Evolutionary conservation across 2,329 filamentous ascomycete species (phyloP).

Genomic region (Cladosporium sp.): DNA sequence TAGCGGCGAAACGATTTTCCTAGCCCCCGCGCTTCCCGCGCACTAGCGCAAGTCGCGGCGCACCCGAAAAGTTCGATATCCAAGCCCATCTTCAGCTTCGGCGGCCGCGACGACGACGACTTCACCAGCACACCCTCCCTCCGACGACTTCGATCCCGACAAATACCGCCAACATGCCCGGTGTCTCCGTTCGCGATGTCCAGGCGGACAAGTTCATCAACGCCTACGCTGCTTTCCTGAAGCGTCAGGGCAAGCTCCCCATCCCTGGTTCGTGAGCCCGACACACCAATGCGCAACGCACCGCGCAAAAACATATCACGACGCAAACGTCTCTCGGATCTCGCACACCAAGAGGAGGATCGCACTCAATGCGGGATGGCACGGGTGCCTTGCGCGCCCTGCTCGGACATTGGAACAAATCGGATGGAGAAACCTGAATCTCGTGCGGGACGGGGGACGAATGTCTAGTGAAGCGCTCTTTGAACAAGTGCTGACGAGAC

Average conservation of each 20-base stretch:
- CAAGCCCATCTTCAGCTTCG: background rate
- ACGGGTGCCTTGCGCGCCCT: slow-evolving; percentile 1
- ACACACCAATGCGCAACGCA: slow-evolving; percentile 9
- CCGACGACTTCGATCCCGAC: slow-evolving; percentile 14
- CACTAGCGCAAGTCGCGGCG: too few relatives aligned
- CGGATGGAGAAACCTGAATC: slow-evolving; percentile 45
- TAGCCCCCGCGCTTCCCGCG: slow-evolving; percentile 6
- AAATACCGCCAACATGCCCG: slow-evolving; percentile 67
- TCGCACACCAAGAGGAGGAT: slow-evolving; percentile 19
- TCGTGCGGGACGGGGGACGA: slow-evolving; percentile 45
- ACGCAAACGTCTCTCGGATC: slow-evolving; percentile 18
- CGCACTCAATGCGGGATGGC: slow-evolving; percentile 14
- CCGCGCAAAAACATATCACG: background rate
- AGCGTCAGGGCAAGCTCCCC: slow-evolving; percentile 88
- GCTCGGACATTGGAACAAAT: slow-evolving; percentile 23
- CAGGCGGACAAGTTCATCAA: slow-evolving; percentile 87
- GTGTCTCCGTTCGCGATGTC: slow-evolving; percentile 78
- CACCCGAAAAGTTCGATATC: slow-evolving; percentile 9
- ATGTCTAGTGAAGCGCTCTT: slow-evolving; percentile 18
- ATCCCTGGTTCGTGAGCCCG: slow-evolving; percentile 65
- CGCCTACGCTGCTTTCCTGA: slow-evolving; percentile 82
- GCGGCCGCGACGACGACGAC: slow-evolving; percentile 7
- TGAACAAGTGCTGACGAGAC: slow-evolving; percentile 37
- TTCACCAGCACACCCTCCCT: slow-evolving; percentile 12
- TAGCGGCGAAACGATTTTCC: slow-evolving; percentile 8